Conservation (phyloP, 805 yeast genomes). For the Ascoidea tarda region DNA sequence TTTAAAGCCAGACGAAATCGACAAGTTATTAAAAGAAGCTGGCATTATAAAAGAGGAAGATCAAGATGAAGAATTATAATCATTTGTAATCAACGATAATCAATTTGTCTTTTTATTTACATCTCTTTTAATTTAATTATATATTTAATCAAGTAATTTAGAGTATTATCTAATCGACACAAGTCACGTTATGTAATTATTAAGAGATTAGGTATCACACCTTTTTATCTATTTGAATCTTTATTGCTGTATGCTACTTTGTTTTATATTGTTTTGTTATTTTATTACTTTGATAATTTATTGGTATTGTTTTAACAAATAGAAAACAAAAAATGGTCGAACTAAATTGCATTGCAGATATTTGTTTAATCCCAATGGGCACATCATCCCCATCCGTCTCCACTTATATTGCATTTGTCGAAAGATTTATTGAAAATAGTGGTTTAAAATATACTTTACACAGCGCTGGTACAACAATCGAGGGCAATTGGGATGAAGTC, state of each 20-base stretch:
- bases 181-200: too few species aligned
- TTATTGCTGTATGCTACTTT: too few species aligned
- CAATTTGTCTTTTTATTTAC: too few species aligned
- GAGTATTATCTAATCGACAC: too few species aligned
- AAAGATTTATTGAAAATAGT: slow-evolving; percentile 44
- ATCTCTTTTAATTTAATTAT: too few species aligned
- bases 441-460: slow-evolving; percentile 60
- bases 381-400: slow-evolving; percentile 69
- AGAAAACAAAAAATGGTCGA: slow-evolving; percentile 17
- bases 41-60: slow-evolving; percentile 53
- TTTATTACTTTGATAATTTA: too few species aligned
- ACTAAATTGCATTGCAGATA: slow-evolving; percentile 67
- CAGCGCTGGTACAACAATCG: slow-evolving; percentile 85
- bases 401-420: slow-evolving; percentile 63
- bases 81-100: too few species aligned
- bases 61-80: slow-evolving; percentile 21
- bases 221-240: too few species aligned
- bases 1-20: slow-evolving; percentile 72
- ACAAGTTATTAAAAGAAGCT: slow-evolving; percentile 50
- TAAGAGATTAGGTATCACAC: too few species aligned
- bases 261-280: too few species aligned
- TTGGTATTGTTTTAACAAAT: too few species aligned
- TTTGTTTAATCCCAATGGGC: slow-evolving; percentile 80
- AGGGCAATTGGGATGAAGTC: slow-evolving; percentile 90
- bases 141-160: too few species aligned